phyloP scores from a whole-genome alignment of 1,284 basidiomycete genomes.

The Ceraceosorus guamensis region DNA sequence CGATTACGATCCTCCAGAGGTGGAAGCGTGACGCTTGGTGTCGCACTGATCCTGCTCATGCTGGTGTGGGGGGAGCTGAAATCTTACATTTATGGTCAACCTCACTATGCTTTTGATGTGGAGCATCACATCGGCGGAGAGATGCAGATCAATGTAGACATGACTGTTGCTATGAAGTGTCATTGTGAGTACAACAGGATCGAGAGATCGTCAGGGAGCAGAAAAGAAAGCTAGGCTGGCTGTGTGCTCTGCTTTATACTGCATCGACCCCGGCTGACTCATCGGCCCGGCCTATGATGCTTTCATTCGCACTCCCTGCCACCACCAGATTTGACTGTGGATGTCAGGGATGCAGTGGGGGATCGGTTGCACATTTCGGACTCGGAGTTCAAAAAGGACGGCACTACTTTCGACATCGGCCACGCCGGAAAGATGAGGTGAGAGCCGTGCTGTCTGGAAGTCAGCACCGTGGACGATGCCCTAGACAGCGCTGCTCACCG shows the following conservation, averaged over 20 bases:
- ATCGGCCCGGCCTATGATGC: too few species aligned
- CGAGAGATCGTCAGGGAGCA: neutral
- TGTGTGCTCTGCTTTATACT: too few species aligned
- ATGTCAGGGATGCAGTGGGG: slow-evolving; percentile 83
- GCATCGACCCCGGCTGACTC: too few species aligned
- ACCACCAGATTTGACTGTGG: slow-evolving; percentile 60
- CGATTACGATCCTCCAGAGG: slow-evolving; percentile 74
- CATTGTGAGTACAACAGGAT: slow-evolving; percentile 15
- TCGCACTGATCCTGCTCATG: slow-evolving; percentile 64
- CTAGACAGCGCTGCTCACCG: too few species aligned
- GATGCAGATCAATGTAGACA: slow-evolving; percentile 46
- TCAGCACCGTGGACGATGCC: too few species aligned
- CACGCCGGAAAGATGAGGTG: slow-evolving; percentile 69
- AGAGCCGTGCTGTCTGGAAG: slow-evolving; percentile 22
- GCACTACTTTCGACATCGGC: slow-evolving; percentile 67
- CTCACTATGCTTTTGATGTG: slow-evolving; percentile 47
- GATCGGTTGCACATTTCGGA: slow-evolving; percentile 79
- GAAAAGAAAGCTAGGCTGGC: too few species aligned
- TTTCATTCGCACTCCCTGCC: neutral
- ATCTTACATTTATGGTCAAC: slow-evolving; percentile 86
- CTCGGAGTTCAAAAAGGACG: slow-evolving; percentile 68
- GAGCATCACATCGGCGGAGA: slow-evolving; percentile 25
- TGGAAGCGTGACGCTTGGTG: slow-evolving; percentile 77
- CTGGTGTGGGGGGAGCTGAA: slow-evolving; percentile 78
- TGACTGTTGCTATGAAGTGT: slow-evolving; percentile 44